phyloP scores from a whole-genome alignment of 345 rosid genomes.

The Citrus cavaleriei region DNA sequence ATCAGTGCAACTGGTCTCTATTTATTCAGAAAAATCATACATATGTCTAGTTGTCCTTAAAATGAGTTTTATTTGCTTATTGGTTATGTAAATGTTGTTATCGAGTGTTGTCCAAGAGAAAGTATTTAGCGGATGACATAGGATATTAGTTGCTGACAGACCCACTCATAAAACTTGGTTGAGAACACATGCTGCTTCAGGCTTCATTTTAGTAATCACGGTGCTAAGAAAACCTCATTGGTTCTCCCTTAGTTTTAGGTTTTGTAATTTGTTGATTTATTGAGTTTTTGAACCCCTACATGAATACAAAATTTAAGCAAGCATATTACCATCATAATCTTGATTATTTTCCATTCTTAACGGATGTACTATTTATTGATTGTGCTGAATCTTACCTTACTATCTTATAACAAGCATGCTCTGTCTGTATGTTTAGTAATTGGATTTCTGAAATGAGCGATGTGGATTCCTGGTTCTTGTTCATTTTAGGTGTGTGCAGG shows the following conservation, averaged over 20 bases:
- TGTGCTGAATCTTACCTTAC: neutral
- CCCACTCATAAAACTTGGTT: neutral
- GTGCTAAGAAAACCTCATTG: neutral
- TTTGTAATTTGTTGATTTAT: neutral
- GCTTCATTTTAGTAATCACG: neutral
- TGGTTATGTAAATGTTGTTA: neutral
- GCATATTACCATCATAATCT: neutral
- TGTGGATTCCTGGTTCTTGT: neutral
- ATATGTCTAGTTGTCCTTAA: neutral
- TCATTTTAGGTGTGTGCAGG: neutral
- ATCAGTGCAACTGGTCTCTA: neutral
- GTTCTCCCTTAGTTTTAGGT: neutral
- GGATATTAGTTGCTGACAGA: neutral
- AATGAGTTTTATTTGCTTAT: neutral
- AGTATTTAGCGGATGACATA: neutral
- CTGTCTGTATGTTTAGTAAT: neutral
- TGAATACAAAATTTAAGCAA: neutral
- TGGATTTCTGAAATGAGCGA: neutral
- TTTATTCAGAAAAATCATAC: neutral
- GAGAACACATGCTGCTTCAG: neutral
- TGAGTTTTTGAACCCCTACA: neutral
- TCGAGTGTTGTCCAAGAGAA: slow-evolving; percentile 8
- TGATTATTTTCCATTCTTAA: neutral
- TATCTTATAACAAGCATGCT: neutral
- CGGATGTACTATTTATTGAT: neutral